These are phyloP conservation scores for Colletotrichum spaethianum DNA, from an alignment of 2,329 filamentous ascomycete species.

Conservation along the genomic window DNA sequence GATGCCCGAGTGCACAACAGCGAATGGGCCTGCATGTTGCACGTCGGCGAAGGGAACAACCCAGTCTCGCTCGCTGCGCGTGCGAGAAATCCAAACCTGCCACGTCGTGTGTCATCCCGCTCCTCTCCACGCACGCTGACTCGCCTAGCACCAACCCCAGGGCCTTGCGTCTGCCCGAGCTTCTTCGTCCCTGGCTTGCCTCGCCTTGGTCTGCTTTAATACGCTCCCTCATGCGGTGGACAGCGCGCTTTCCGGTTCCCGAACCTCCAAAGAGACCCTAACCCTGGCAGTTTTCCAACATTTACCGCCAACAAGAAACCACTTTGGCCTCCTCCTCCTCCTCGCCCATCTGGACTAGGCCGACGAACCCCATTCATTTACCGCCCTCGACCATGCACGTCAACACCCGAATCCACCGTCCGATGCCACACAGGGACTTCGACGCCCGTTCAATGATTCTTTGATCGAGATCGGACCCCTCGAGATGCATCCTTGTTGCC, in stretches of 20 bases:
- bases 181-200: constrained; percentile 20
- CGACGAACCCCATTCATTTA: constrained; percentile 7
- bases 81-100: constrained; percentile 39
- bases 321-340: background rate
- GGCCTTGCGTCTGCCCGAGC: constrained; percentile 14
- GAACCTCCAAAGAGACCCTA: constrained; percentile 18
- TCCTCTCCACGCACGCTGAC: constrained; percentile 40
- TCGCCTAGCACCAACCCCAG: constrained; percentile 24
- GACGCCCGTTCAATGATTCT: constrained; percentile 12
- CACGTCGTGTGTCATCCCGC: constrained; percentile 40
- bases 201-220: background rate
- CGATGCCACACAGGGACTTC: constrained; percentile 24
- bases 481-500: background rate
- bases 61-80: constrained; percentile 20
- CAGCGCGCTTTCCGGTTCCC: constrained; percentile 14
- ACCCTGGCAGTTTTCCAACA: constrained; percentile 20
- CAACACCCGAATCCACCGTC: constrained; percentile 31
- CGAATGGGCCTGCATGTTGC: constrained; percentile 33
- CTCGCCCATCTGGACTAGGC: background rate
- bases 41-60: constrained; percentile 27
- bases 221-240: constrained; percentile 5
- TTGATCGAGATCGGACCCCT: constrained; percentile 36
- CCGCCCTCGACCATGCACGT: constrained; percentile 34
- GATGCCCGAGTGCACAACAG: constrained; percentile 22
- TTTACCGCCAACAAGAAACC: constrained; percentile 26